Evolutionary conservation across 106 monocot genomes (phyloP).

Genomic region (Dioscorea alata): DNA sequence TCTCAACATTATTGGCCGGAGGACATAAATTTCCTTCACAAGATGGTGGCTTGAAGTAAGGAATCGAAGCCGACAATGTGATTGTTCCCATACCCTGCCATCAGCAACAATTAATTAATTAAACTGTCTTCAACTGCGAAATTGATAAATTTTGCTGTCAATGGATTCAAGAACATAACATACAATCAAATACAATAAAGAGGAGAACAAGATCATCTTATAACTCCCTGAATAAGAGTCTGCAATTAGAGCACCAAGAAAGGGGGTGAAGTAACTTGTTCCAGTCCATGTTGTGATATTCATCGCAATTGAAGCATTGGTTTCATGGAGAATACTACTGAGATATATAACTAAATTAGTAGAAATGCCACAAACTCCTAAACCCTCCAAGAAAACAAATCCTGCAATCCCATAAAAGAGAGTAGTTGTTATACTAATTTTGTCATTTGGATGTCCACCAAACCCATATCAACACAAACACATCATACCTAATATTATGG

Average conservation of each 20-base stretch:
- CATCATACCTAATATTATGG: conserved; percentile 21
- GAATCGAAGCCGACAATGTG: conserved; percentile 11
- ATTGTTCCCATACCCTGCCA: conserved; percentile 13
- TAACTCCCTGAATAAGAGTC: conserved; percentile 43
- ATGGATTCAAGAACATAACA: background rate
- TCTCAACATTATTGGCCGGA: background rate
- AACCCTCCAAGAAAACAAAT: conserved; percentile 33
- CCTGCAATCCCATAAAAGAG: conserved; percentile 11
- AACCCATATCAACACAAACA: background rate
- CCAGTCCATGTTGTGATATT: conserved; percentile 34
- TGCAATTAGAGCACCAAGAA: conserved; percentile 35
- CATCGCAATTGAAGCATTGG: conserved; percentile 24
- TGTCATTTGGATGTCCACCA: background rate
- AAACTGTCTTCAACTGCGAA: background rate
- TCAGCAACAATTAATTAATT: background rate
- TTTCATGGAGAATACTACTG: conserved; percentile 20
- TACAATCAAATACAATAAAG: conserved; percentile 24
- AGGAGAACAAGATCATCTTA: conserved; percentile 29
- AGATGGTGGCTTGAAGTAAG: conserved; percentile 1
- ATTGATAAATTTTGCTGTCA: background rate
- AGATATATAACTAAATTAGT: conserved; percentile 37
- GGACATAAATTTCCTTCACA: background rate
- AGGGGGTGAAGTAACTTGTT: conserved; percentile 29
- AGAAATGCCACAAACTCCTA: conserved; percentile 24
- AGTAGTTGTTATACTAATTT: background rate